Percentiles rank a stretch among this genome's conserved stretches.
phyloP scores from a whole-genome alignment of 495 filamentous ascomycete species.

The Aspergillus sclerotiicarbonarius region DNA sequence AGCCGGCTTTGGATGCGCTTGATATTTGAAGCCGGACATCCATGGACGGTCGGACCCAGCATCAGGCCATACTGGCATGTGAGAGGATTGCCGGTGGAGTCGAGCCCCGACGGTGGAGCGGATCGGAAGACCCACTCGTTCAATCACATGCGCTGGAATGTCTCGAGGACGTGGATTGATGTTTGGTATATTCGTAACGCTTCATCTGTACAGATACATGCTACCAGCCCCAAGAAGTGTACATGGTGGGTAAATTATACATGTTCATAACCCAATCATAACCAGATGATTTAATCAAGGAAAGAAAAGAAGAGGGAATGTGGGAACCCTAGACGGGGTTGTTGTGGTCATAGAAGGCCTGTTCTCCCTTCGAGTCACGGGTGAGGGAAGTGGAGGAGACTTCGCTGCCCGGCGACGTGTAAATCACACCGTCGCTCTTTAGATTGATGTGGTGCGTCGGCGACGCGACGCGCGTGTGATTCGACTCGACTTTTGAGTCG shows the following conservation, averaged over 20 bases:
- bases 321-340: not conserved
- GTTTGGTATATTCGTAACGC: not conserved
- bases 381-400: conserved; percentile 14
- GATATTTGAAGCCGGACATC: not conserved
- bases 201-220: not conserved
- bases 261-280: too few relatives aligned
- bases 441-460: conserved; percentile 18
- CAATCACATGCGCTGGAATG: not conserved
- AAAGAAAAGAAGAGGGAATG: not conserved
- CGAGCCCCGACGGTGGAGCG: not conserved
- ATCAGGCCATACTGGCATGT: conserved; percentile 5
- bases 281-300: not conserved
- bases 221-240: too few relatives aligned
- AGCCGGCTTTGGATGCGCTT: not conserved
- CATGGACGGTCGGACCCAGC: not conserved
- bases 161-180: not conserved
- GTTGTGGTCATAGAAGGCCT: not conserved
- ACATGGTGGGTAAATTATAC: too few relatives aligned
- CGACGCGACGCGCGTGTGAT: conserved; percentile 18
- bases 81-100: not conserved
- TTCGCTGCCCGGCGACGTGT: conserved; percentile 24
- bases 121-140: not conserved
- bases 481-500: conserved; percentile 13
- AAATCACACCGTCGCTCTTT: conserved; percentile 16
- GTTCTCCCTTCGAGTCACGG: not conserved